phyloP scores from a whole-genome alignment of 2,329 filamentous ascomycete species.

The Epicoccum nigrum region DNA sequence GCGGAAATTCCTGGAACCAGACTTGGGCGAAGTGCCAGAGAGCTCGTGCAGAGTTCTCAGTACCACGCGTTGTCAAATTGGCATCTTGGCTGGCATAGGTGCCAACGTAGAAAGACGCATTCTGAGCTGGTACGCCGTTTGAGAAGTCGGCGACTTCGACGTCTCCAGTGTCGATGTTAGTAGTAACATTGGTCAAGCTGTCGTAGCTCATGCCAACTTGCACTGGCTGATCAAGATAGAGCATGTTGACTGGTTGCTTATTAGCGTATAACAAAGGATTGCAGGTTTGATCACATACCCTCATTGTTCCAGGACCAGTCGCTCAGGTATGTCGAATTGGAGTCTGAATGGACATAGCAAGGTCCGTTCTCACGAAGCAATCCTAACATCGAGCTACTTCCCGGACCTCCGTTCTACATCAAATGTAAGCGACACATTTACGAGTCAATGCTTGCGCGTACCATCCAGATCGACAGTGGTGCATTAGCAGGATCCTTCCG shows the following conservation, averaged over 20 bases:
- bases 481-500: slow-evolving; percentile 23
- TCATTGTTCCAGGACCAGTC: slow-evolving; percentile 68
- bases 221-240: slow-evolving; percentile 73
- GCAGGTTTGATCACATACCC: slow-evolving; percentile 9
- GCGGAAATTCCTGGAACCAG: slow-evolving; percentile 30
- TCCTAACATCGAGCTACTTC: slow-evolving; percentile 29
- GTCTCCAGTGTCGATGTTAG: slow-evolving; percentile 24
- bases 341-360: slow-evolving; percentile 52
- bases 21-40: slow-evolving; percentile 28
- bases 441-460: not conserved
- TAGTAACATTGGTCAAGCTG: slow-evolving; percentile 41
- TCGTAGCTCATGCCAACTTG: slow-evolving; percentile 61
- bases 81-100: slow-evolving; percentile 53
- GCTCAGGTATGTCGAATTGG: slow-evolving; percentile 59
- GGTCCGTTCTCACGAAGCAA: slow-evolving; percentile 25
- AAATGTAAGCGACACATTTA: not conserved
- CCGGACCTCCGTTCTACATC: slow-evolving; percentile 21
- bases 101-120: slow-evolving; percentile 12
- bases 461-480: slow-evolving; percentile 22
- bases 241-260: slow-evolving; percentile 42
- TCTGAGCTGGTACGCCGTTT: slow-evolving; percentile 19
- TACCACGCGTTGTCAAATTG: slow-evolving; percentile 55
- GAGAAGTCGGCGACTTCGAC: slow-evolving; percentile 27
- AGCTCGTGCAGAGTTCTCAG: slow-evolving; percentile 23
- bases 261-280: not conserved